Conservation (phyloP, 2,329 filamentous ascomycete genomes). For the Diaporthe sp. region DNA sequence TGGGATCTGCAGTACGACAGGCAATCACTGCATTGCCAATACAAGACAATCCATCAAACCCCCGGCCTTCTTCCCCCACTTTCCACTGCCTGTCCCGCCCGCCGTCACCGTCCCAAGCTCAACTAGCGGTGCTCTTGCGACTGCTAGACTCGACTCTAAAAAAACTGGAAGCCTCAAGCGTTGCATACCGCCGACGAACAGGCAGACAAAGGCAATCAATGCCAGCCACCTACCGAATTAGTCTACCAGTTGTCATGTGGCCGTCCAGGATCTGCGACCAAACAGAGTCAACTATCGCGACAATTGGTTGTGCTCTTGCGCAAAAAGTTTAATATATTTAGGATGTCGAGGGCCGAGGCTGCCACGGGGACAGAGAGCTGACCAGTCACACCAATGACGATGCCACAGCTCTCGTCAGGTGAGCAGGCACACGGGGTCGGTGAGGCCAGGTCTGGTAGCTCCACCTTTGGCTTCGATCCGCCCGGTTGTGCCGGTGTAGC, state of each 20-base stretch:
- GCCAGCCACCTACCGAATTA: background rate
- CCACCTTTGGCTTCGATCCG: conserved; percentile 14
- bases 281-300: conserved; percentile 8
- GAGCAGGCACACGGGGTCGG: conserved; percentile 25
- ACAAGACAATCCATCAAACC: background rate
- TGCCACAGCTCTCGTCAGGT: background rate
- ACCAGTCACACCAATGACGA: conserved; percentile 19
- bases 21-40: conserved; percentile 14
- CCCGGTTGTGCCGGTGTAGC: conserved; percentile 21
- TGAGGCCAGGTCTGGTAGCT: conserved; percentile 21
- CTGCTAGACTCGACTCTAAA: background rate
- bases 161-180: background rate
- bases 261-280: background rate
- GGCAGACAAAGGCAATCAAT: background rate
- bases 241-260: background rate
- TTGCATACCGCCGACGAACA: background rate
- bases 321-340: conserved; percentile 16
- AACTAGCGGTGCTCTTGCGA: background rate
- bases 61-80: background rate
- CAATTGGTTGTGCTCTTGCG: conserved; percentile 13
- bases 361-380: background rate
- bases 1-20: background rate
- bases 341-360: conserved; percentile 6
- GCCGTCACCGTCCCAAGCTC: background rate
- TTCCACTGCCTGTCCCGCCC: background rate